A percentile compares a stretch with the other conserved stretches of the same genome.
phyloP scores from a whole-genome alignment of 2,329 filamentous ascomycete genomes.

The Xylariaceae sp. region DNA sequence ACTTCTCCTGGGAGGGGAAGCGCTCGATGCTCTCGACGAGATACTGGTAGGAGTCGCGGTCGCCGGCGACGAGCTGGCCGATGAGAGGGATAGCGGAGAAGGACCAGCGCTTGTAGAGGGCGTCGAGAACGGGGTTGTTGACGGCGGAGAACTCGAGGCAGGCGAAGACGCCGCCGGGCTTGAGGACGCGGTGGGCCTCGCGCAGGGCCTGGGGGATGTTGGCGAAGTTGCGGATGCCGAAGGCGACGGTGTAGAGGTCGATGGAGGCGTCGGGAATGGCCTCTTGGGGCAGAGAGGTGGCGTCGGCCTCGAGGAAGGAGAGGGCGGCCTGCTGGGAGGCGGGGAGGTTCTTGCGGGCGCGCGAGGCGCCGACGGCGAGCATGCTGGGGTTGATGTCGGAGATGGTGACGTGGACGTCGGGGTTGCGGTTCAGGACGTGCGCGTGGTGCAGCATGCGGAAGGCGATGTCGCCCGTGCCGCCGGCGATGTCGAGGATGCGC shows the following conservation, averaged over 20 bases:
- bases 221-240: slow-evolving; percentile 96
- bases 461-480: slow-evolving; percentile 95
- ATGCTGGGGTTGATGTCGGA: slow-evolving; percentile 96
- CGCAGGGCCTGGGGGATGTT: slow-evolving; percentile 78
- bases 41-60: slow-evolving; percentile 96
- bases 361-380: slow-evolving; percentile 81
- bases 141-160: slow-evolving; percentile 90
- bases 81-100: slow-evolving; percentile 93
- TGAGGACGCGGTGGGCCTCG: slow-evolving; percentile 84
- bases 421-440: slow-evolving; percentile 74
- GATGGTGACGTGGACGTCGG: slow-evolving; percentile 78
- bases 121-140: slow-evolving; percentile 67
- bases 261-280: slow-evolving; percentile 65
- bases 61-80: slow-evolving; percentile 88
- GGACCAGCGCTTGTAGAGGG: slow-evolving; percentile 91
- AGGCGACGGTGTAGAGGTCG: slow-evolving; percentile 95
- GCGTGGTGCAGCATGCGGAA: slow-evolving; percentile 93
- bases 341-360: slow-evolving; percentile 54
- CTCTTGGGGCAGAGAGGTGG: too few species aligned
- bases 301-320: slow-evolving; percentile 84
- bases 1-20: slow-evolving; percentile 83
- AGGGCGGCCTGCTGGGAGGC: slow-evolving; percentile 53
- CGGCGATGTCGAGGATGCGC: slow-evolving; percentile 91
- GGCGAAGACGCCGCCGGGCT: slow-evolving; percentile 92
- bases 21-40: slow-evolving; percentile 95